Evolutionary conservation across 192 early-diverging fungal genomes (phyloP).

Genomic region (Backusella australiensis): DNA sequence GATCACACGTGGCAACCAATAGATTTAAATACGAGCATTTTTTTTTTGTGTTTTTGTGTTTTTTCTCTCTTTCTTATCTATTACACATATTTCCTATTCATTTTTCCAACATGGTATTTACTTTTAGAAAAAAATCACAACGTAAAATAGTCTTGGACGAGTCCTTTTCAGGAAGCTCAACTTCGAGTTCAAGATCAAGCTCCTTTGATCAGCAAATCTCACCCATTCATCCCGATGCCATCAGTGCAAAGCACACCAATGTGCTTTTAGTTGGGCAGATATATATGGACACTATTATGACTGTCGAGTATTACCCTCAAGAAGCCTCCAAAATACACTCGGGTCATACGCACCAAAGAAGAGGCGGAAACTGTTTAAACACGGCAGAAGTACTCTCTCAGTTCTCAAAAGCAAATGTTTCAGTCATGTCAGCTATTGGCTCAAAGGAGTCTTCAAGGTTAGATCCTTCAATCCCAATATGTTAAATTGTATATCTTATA

Average conservation of each 20-base stretch:
- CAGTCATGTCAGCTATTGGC: conserved; percentile 53
- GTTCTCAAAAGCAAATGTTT: conserved; percentile 36
- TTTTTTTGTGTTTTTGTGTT: not conserved
- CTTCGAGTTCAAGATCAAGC: not conserved
- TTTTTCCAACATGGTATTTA: not conserved
- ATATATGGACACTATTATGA: conserved; percentile 63
- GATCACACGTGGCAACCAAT: not conserved
- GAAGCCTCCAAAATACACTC: conserved; percentile 65
- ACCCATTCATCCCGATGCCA: not conserved
- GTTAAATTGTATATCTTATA: not conserved
- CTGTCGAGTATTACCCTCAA: conserved; percentile 53
- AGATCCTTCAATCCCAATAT: not conserved
- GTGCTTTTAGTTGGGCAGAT: conserved; percentile 52
- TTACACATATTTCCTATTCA: not conserved
- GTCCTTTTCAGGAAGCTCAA: not conserved
- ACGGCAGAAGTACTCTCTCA: conserved; percentile 56
- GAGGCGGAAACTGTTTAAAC: conserved; percentile 65
- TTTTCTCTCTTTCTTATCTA: not conserved
- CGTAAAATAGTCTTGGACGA: conserved; percentile 7
- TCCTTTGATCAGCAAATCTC: conserved; percentile 7
- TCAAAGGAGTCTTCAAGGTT: conserved; percentile 42
- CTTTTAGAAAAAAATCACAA: not conserved
- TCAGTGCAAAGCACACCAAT: not conserved
- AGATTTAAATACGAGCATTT: not conserved
- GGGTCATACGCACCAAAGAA: conserved; percentile 53